Evolutionary conservation across 257 asterid species (phyloP).

Genomic region (Gentiana dahurica): DNA sequence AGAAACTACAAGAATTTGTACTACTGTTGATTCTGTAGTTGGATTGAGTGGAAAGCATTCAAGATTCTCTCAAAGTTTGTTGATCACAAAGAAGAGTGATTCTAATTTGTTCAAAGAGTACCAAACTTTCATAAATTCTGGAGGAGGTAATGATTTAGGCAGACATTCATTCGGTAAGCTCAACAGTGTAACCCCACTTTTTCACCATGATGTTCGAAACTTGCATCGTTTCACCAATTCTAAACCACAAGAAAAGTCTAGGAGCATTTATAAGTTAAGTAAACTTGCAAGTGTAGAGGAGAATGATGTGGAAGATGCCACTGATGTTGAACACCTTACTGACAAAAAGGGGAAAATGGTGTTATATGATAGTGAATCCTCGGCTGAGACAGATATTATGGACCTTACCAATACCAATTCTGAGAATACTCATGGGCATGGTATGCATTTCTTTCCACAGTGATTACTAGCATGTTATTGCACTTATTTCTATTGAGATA

Average conservation of each 20-base stretch:
- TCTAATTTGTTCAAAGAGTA: conserved; percentile 21
- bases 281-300: not conserved
- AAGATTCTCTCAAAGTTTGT: conserved; percentile 37
- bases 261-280: conserved; percentile 6
- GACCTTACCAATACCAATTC: conserved; percentile 33
- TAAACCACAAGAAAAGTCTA: conserved; percentile 26
- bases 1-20: conserved; percentile 40
- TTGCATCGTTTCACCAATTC: conserved; percentile 27
- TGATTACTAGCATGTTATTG: not conserved
- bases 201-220: conserved; percentile 28
- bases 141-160: conserved; percentile 13
- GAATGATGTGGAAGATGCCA: not conserved
- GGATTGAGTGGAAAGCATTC: conserved; percentile 25
- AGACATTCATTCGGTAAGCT: conserved; percentile 15
- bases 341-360: conserved; percentile 7
- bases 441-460: conserved; percentile 14
- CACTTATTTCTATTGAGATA: not conserved
- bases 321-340: not conserved
- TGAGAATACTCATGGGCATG: conserved; percentile 23
- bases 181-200: conserved; percentile 16
- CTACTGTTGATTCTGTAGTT: conserved; percentile 28
- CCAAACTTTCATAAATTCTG: conserved; percentile 13
- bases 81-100: conserved; percentile 31
- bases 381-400: conserved; percentile 64
- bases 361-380: conserved; percentile 39